Percentiles rank a stretch among this genome's conserved stretches.
phyloP scores from a whole-genome alignment of 441 rosid species.

The Gossypium schwendimanii region DNA sequence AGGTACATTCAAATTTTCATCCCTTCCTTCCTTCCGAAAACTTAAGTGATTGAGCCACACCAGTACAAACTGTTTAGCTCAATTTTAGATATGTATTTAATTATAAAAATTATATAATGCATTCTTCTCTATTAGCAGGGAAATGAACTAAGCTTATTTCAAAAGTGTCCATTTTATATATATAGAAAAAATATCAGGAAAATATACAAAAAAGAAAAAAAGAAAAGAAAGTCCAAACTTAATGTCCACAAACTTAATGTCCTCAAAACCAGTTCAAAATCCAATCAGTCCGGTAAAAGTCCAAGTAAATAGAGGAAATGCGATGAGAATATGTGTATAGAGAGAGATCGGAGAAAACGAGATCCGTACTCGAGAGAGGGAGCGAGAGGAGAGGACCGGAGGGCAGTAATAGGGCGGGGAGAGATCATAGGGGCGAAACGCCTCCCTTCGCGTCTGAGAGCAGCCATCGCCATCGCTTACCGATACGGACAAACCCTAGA shows the following conservation, averaged over 20 bases:
- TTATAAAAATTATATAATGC: neutral
- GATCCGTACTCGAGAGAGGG: conserved; percentile 39
- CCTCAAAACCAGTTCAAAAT: neutral
- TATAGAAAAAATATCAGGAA: neutral
- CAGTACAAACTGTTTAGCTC: neutral
- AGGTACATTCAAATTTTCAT: neutral
- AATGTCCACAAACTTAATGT: neutral
- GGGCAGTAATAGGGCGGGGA: conserved; percentile 51
- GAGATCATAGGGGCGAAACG: conserved; percentile 57
- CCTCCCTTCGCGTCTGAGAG: conserved; percentile 83
- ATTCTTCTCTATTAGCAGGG: neutral
- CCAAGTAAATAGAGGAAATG: neutral
- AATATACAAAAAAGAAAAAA: neutral
- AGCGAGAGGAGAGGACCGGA: conserved; percentile 44
- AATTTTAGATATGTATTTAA: neutral
- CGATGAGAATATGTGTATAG: neutral
- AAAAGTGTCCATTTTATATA: neutral
- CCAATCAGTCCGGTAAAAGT: neutral
- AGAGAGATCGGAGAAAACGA: conserved; percentile 10
- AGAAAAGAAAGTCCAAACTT: too few relatives aligned
- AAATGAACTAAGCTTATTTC: neutral
- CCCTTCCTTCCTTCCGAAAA: neutral
- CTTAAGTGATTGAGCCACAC: neutral
- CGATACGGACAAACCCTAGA: conserved; percentile 20
- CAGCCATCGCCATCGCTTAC: conserved; percentile 77